phyloP scores from a whole-genome alignment of 805 yeast genomes.

The Metschnikowia peoriensis region DNA sequence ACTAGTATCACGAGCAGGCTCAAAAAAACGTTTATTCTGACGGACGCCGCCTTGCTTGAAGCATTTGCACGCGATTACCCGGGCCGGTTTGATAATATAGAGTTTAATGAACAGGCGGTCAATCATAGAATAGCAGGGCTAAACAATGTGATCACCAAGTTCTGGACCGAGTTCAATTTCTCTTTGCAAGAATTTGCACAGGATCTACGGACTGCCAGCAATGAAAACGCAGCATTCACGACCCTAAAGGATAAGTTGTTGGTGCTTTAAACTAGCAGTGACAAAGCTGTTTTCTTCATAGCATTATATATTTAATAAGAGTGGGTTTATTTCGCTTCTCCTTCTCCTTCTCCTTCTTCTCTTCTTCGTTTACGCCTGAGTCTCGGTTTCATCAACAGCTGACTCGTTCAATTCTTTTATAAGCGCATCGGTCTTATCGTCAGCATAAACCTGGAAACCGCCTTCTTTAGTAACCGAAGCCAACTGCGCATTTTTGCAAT shows the following conservation, averaged over 20 bases:
- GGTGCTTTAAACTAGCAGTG: conserved; percentile 4
- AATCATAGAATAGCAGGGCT: conserved; percentile 12
- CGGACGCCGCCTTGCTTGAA: conserved; percentile 47
- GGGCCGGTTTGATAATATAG: conserved; percentile 35
- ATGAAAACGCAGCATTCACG: conserved; percentile 14
- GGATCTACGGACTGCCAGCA: conserved; percentile 13
- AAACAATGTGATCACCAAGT: conserved; percentile 18
- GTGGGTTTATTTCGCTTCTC: background rate
- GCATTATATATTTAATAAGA: background rate
- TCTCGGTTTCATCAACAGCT: conserved; percentile 16
- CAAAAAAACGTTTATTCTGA: conserved; percentile 49
- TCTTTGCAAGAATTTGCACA: conserved; percentile 9
- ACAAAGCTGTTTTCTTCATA: background rate
- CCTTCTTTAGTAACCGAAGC: conserved; percentile 85
- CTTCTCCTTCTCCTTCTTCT: background rate
- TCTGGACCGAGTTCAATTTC: conserved; percentile 17
- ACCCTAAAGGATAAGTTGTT: conserved; percentile 14
- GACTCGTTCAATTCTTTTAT: conserved; percentile 73
- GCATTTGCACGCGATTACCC: conserved; percentile 28
- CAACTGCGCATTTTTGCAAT: conserved; percentile 91
- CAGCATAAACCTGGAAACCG: conserved; percentile 84
- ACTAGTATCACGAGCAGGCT: conserved; percentile 51
- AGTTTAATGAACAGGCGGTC: conserved; percentile 36
- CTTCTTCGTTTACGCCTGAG: background rate
- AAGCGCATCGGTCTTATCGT: conserved; percentile 77